Percentiles rank a stretch among this genome's conserved stretches.
Conservation (phyloP, 1,139 yeast species). For the Geotrichum histeridarum region DNA sequence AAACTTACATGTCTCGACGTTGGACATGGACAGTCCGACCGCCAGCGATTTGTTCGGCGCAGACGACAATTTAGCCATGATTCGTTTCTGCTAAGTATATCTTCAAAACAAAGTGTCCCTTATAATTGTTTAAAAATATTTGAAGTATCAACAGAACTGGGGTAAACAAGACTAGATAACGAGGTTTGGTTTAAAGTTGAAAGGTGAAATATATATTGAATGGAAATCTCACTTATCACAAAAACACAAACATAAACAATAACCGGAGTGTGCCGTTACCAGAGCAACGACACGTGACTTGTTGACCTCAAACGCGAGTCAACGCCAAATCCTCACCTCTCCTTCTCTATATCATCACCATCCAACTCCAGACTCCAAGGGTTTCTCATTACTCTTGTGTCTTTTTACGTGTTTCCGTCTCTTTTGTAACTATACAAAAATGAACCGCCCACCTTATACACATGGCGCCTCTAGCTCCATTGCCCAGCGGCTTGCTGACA, state of each 20-base stretch:
- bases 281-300: conserved; percentile 5
- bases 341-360: too few relatives aligned
- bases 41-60: conserved; percentile 6
- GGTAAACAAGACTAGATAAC: too few relatives aligned
- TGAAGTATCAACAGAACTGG: too few relatives aligned
- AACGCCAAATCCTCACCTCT: background rate
- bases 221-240: too few relatives aligned
- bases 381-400: too few relatives aligned
- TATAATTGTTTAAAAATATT: background rate
- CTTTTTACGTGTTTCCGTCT: too few relatives aligned
- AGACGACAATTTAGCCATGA: conserved; percentile 13
- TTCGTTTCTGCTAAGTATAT: background rate
- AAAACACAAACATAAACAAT: too few relatives aligned
- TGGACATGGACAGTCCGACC: conserved; percentile 2
- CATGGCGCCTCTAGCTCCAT: conserved; percentile 17
- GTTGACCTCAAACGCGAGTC: background rate
- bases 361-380: too few relatives aligned
- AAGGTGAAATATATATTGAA: too few relatives aligned
- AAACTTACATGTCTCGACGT: conserved; percentile 6
- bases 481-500: conserved; percentile 35
- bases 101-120: background rate
- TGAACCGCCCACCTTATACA: background rate
- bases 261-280: background rate
- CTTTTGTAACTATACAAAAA: too few relatives aligned
- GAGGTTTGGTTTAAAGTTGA: too few relatives aligned